These are phyloP conservation scores for Globisporangium camurandrum DNA, from an alignment of 352 stramenopile genomes.

Conservation along the genomic window DNA sequence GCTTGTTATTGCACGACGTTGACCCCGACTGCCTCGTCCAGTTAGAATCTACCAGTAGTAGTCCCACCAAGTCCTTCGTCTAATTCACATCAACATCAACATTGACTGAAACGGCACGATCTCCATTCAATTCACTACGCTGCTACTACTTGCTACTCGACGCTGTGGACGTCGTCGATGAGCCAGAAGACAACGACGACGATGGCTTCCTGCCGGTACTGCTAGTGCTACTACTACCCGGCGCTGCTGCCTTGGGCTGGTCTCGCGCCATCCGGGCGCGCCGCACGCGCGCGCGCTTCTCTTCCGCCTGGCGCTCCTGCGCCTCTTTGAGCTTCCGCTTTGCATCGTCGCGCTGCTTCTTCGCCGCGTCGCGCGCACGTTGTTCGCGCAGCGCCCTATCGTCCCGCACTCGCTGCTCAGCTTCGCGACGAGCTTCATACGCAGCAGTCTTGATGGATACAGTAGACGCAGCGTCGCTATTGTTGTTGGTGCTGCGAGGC, in stretches of 20 bases:
- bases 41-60: too few species aligned
- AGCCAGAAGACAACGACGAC: not conserved
- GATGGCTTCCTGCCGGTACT: constrained; percentile 6
- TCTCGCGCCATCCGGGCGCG: constrained; percentile 49
- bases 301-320: constrained; percentile 60
- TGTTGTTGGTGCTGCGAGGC: constrained; percentile 6
- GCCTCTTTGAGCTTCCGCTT: constrained; percentile 54
- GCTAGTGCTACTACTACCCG: constrained; percentile 10
- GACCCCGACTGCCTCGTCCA: constrained; percentile 21
- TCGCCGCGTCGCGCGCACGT: constrained; percentile 44
- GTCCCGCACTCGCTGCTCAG: constrained; percentile 55
- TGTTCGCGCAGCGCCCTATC: constrained; percentile 63
- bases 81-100: not conserved
- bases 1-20: constrained; percentile 30
- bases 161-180: not conserved
- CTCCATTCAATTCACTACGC: too few species aligned
- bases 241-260: constrained; percentile 13
- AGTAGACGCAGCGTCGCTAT: too few species aligned
- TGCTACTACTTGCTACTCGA: not conserved
- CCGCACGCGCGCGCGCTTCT: constrained; percentile 56
- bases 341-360: constrained; percentile 59
- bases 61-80: not conserved
- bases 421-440: constrained; percentile 54
- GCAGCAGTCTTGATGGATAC: constrained; percentile 14
- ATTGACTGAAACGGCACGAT: not conserved